Percentiles rank a stretch among this genome's conserved stretches.
Conservation (phyloP, 441 rosid genomes). For the Corymbia calophylla region DNA sequence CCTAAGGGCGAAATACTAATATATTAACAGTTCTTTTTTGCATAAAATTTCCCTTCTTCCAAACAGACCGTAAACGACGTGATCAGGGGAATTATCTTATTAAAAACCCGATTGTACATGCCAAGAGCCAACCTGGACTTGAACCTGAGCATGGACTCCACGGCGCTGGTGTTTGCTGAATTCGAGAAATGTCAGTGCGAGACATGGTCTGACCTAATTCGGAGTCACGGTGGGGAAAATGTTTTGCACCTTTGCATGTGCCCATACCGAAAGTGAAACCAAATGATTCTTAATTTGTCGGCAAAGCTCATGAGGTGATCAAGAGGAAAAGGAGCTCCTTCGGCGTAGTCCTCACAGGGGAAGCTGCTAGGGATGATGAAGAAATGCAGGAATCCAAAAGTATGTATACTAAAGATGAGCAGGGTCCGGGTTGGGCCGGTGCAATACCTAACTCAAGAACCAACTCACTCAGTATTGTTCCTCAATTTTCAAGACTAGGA, state of each 20-base stretch:
- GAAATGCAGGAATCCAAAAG: slow-evolving; percentile 34
- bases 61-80: slow-evolving; percentile 42
- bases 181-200: slow-evolving; percentile 24
- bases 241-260: slow-evolving; percentile 25
- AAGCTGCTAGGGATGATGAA: slow-evolving; percentile 16
- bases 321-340: slow-evolving; percentile 23
- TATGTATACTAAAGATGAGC: not conserved
- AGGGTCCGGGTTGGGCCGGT: too few species aligned
- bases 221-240: slow-evolving; percentile 38
- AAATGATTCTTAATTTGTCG: slow-evolving; percentile 10
- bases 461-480: too few species aligned
- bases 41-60: not conserved
- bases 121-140: slow-evolving; percentile 3
- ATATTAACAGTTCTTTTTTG: not conserved
- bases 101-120: slow-evolving; percentile 40
- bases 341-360: slow-evolving; percentile 18
- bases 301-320: slow-evolving; percentile 17
- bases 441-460: too few species aligned
- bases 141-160: not conserved
- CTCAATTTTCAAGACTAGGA: too few species aligned
- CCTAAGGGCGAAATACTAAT: not conserved
- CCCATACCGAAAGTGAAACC: slow-evolving; percentile 22
- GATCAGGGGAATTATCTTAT: slow-evolving; percentile 27
- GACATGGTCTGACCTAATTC: slow-evolving; percentile 36
- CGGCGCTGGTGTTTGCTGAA: slow-evolving; percentile 38